Conservation (phyloP, 2,329 filamentous ascomycete species). For the Penicillium sumatraense region DNA sequence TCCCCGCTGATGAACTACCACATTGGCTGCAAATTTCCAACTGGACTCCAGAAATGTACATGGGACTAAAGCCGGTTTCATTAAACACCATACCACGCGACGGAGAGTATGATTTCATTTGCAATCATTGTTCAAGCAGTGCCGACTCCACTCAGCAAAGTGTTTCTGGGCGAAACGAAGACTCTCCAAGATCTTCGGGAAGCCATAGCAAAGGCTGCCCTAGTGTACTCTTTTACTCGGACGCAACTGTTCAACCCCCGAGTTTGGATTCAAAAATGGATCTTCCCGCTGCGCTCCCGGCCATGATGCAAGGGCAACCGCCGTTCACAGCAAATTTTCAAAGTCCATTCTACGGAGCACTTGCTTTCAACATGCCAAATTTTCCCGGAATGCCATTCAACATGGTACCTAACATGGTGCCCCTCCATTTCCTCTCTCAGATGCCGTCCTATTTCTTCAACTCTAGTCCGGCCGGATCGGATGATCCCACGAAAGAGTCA, state of each 20-base stretch:
- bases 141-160: slow-evolving; percentile 30
- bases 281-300: not conserved
- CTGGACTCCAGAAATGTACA: slow-evolving; percentile 27
- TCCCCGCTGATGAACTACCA: slow-evolving; percentile 51
- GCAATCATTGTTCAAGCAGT: slow-evolving; percentile 32
- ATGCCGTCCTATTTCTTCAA: not conserved
- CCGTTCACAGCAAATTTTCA: slow-evolving; percentile 23
- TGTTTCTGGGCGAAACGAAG: slow-evolving; percentile 25
- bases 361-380: slow-evolving; percentile 1
- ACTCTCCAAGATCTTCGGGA: slow-evolving; percentile 6
- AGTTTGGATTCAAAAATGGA: not conserved
- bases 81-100: slow-evolving; percentile 28
- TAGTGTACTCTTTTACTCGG: not conserved
- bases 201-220: slow-evolving; percentile 10
- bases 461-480: not conserved
- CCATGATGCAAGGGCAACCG: slow-evolving; percentile 14
- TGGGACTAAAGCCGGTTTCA: slow-evolving; percentile 29
- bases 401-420: not conserved
- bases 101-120: slow-evolving; percentile 41
- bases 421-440: not conserved
- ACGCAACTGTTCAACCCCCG: not conserved
- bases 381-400: slow-evolving; percentile 6
- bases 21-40: slow-evolving; percentile 37
- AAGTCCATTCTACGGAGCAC: slow-evolving; percentile 22
- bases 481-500: not conserved